These are phyloP conservation scores for Trichoderma asperellum DNA, from an alignment of 2,329 filamentous ascomycete species.

Conservation along the genomic window DNA sequence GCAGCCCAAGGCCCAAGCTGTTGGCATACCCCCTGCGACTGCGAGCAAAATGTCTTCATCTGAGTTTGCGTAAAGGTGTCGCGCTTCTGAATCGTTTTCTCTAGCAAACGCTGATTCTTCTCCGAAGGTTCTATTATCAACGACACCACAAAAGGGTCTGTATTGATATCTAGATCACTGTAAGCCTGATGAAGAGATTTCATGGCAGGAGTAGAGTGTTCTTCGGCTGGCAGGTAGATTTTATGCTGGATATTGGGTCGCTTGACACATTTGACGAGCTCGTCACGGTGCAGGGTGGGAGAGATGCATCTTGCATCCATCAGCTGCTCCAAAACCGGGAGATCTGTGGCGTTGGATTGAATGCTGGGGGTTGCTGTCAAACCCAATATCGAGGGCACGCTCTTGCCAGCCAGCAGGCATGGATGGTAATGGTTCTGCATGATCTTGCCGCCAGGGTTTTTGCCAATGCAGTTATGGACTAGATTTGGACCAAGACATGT, in stretches of 20 bases:
- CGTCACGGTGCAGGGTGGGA: conserved; percentile 69
- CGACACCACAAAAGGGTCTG: conserved; percentile 63
- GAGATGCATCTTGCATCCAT: conserved; percentile 71
- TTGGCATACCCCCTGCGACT: conserved; percentile 53
- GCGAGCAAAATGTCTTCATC: conserved; percentile 58
- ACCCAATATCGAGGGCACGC: conserved; percentile 71
- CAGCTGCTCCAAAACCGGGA: conserved; percentile 68
- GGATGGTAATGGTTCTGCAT: conserved; percentile 74
- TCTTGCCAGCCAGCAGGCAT: conserved; percentile 42
- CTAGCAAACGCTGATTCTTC: conserved; percentile 46
- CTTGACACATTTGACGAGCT: conserved; percentile 70
- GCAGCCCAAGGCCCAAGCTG: conserved; percentile 71
- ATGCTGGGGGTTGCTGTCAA: conserved; percentile 80
- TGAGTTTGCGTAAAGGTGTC: conserved; percentile 60
- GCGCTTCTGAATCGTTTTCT: conserved; percentile 45
- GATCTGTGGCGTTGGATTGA: conserved; percentile 56
- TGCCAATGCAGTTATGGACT: conserved; percentile 75
- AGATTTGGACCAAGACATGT: conserved; percentile 30
- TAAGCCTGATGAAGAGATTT: conserved; percentile 48
- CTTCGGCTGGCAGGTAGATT: conserved; percentile 38
- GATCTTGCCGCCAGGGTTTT: conserved; percentile 68
- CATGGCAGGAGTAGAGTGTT: conserved; percentile 45
- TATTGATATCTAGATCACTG: conserved; percentile 54
- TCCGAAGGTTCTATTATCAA: conserved; percentile 50
- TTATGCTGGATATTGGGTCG: conserved; percentile 59